phyloP scores from a whole-genome alignment of 2,329 filamentous ascomycete genomes.

The Phaeophleospora eucalypticola region DNA sequence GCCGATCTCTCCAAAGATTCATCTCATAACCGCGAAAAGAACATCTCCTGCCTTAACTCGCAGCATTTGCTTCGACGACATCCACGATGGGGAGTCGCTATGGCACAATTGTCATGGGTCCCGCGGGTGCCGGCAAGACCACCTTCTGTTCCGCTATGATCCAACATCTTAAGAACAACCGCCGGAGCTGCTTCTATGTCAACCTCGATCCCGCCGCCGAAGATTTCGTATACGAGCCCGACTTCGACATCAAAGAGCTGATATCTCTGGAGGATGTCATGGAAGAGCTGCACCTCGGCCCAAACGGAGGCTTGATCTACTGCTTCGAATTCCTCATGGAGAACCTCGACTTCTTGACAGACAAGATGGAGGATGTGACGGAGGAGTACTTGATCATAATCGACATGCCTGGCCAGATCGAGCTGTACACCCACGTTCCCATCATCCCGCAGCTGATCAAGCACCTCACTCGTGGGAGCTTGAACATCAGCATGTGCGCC shows the following conservation, averaged over 20 bases:
- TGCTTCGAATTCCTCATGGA: constrained; percentile 95
- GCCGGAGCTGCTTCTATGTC: constrained; percentile 90
- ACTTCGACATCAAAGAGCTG: constrained; percentile 92
- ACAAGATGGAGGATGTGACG: constrained; percentile 76
- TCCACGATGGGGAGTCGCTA: constrained; percentile 59
- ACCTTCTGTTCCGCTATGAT: constrained; percentile 95
- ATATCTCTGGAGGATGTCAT: constrained; percentile 94
- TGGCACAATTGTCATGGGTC: constrained; percentile 91
- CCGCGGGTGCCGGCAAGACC: constrained; percentile 93
- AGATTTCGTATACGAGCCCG: constrained; percentile 82
- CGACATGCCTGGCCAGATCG: constrained; percentile 98
- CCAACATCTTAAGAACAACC: constrained; percentile 83
- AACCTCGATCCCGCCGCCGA: constrained; percentile 97
- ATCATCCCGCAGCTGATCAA: constrained; percentile 80
- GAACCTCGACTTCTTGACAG: constrained; percentile 86
- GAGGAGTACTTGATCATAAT: constrained; percentile 97
- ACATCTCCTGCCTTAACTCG: neutral
- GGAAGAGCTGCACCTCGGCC: constrained; percentile 87
- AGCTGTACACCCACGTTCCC: constrained; percentile 95
- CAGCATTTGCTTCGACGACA: neutral
- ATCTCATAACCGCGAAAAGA: neutral
- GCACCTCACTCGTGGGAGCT: constrained; percentile 72
- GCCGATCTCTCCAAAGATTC: neutral
- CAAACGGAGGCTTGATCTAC: constrained; percentile 90
- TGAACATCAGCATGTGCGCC: constrained; percentile 89